Evolutionary conservation across 768 basidiomycete species (phyloP).

Genomic region (Heimioporus sp.): DNA sequence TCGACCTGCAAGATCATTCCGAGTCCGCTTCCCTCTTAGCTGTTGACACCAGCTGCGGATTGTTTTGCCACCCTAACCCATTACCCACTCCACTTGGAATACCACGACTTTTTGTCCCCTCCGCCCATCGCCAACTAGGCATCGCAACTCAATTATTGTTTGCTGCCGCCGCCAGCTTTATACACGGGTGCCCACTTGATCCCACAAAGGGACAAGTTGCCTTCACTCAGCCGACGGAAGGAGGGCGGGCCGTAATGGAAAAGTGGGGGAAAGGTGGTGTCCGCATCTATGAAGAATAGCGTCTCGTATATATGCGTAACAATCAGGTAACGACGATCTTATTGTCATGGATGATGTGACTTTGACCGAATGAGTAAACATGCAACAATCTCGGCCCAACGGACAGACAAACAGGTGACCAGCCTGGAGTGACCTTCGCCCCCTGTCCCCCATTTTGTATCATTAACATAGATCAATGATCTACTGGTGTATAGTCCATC

Average conservation of each 20-base stretch:
- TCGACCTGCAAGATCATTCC: background rate
- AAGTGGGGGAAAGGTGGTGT: slow-evolving; percentile 70
- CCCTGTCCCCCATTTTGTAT: too few species aligned
- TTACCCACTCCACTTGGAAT: slow-evolving; percentile 81
- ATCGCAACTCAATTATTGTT: slow-evolving; percentile 67
- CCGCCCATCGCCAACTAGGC: slow-evolving; percentile 70
- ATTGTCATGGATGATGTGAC: too few species aligned
- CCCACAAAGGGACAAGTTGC: slow-evolving; percentile 73
- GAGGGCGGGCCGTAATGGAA: slow-evolving; percentile 73
- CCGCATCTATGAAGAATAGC: slow-evolving; percentile 74
- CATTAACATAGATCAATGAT: too few species aligned
- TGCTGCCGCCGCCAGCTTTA: slow-evolving; percentile 68
- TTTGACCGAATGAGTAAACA: too few species aligned
- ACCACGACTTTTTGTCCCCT: slow-evolving; percentile 76
- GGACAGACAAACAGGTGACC: too few species aligned
- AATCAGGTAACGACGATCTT: too few species aligned
- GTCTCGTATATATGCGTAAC: too few species aligned
- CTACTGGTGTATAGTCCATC: slow-evolving; percentile 40
- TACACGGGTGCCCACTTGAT: slow-evolving; percentile 76
- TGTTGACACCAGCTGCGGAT: slow-evolving; percentile 55
- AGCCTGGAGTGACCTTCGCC: too few species aligned
- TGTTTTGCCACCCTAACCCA: slow-evolving; percentile 68
- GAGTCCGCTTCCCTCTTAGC: slow-evolving; percentile 41
- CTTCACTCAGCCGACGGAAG: slow-evolving; percentile 82
- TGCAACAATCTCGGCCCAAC: too few species aligned